Conservation (phyloP, 73 alveolate genomes). For the Diophrys appendiculata region DNA sequence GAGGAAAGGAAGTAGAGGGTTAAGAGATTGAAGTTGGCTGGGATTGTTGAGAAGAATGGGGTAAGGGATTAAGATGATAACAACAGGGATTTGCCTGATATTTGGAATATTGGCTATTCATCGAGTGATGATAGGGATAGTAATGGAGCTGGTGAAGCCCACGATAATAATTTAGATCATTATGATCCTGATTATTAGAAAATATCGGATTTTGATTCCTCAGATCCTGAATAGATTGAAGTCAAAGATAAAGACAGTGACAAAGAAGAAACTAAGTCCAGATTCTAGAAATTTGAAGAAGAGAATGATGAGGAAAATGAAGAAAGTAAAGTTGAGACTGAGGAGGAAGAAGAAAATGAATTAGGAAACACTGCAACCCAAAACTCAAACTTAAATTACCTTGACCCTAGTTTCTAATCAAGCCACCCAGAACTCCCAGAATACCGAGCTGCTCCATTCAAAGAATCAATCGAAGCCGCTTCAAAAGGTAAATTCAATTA, state of each 20-base stretch:
- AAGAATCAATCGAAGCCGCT: background rate
- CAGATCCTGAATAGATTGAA: background rate
- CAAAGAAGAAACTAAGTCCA: background rate
- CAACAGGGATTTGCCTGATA: background rate
- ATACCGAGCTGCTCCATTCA: background rate
- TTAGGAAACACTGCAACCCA: background rate
- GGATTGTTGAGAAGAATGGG: background rate
- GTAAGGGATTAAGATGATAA: background rate
- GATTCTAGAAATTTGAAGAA: background rate
- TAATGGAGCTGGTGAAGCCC: background rate
- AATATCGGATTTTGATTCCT: background rate
- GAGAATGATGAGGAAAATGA: background rate
- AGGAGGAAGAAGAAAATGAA: background rate
- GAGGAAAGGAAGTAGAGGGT: background rate
- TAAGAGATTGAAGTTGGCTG: background rate
- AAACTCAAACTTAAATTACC: background rate
- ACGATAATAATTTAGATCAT: background rate
- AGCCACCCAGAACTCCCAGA: background rate
- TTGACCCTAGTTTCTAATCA: background rate
- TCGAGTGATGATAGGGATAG: background rate
- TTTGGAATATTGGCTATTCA: background rate
- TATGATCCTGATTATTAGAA: background rate
- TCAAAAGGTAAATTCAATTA: background rate
- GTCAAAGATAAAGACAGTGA: background rate
- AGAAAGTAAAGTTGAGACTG: background rate